Percentiles rank a stretch among this genome's conserved stretches.
Evolutionary conservation across 2,329 filamentous ascomycete species (phyloP).

Genomic region (Beauveria scarabaeidicola): DNA sequence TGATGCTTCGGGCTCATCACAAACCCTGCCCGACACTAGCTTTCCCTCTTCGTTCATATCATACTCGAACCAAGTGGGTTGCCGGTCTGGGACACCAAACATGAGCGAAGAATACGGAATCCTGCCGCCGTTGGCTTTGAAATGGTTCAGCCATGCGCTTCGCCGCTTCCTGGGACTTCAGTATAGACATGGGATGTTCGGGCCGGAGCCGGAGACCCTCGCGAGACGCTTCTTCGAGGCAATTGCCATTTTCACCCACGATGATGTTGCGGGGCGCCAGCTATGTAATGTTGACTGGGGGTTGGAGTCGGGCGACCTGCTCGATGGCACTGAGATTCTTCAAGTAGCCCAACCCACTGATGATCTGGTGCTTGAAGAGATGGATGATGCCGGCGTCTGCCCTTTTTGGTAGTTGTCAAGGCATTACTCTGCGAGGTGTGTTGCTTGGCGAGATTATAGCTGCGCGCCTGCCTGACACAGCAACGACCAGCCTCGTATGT

Average conservation of each 20-base stretch:
- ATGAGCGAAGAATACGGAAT: neutral
- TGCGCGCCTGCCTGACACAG: no score
- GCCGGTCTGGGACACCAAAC: neutral
- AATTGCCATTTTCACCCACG: neutral
- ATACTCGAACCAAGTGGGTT: neutral
- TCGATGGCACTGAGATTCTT: neutral
- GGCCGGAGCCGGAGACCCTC: neutral
- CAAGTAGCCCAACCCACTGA: neutral
- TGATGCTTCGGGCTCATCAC: neutral
- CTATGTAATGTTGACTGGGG: neutral
- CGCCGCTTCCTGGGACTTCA: neutral
- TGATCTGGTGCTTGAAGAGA: neutral
- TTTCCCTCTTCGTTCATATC: neutral
- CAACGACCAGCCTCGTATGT: no score
- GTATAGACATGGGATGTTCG: neutral
- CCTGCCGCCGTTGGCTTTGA: neutral
- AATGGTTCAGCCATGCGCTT: neutral
- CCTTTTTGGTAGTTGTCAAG: neutral
- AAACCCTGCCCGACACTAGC: neutral
- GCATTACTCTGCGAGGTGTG: no score
- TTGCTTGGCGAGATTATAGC: no score
- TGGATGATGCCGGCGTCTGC: no score
- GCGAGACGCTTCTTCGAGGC: neutral
- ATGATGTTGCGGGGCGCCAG: neutral
- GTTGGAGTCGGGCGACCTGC: neutral